Evolutionary conservation across 2,329 filamentous ascomycete species (phyloP), one percentile per base, ranked within the genome.

Genomic region (Fragosphaeria purpurea): DNA sequence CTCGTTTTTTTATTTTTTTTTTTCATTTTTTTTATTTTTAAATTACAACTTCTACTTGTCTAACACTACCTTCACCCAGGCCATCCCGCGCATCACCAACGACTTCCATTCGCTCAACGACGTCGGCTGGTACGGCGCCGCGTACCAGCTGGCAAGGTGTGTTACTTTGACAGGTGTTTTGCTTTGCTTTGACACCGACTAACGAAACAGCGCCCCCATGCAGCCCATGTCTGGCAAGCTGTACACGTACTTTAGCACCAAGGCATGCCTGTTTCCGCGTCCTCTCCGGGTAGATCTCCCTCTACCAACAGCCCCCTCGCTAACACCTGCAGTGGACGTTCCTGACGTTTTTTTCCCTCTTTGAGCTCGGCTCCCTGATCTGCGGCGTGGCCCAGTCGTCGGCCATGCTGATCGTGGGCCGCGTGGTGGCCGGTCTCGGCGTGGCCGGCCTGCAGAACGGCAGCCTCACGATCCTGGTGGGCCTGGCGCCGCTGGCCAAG

Each of bases 351-450:
- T 64, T 81, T 34, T 56, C 62, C 37, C 50, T 77, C 37, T 81
- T 82, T 56, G 76, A 80, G 57, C 31, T 79, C 1, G 78, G 79
- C 1, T 77, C 72, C 0, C 54, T 76, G 5, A 60, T 82, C 12
- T 80, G 77, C 56, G 78, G 62, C 52, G 53, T 68, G 51, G 71
- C 77, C 0, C 63, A 58, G 0, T 73, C 66, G 9, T 75, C 73
- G 0, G 55, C 61, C 0, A 74, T 74, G 65, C 69, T 81, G 50
- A 80, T 81, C 48, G 59, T 73, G 5, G 77, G 77, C 1, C 69
- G 77, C 5, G 72, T 73, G 1, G 63, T 80, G 3, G 74, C 76
- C 0, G 78, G 77, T 0, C 55, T 72, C 0, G 77, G 77, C 1
- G 67, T 66, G 2, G 68, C 75, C 2, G 77, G 72, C 0, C 55